Evolutionary conservation across 139 green algal genomes (phyloP), one percentile per base, ranked within the genome.

Genomic region (Eudorina sp.): DNA sequence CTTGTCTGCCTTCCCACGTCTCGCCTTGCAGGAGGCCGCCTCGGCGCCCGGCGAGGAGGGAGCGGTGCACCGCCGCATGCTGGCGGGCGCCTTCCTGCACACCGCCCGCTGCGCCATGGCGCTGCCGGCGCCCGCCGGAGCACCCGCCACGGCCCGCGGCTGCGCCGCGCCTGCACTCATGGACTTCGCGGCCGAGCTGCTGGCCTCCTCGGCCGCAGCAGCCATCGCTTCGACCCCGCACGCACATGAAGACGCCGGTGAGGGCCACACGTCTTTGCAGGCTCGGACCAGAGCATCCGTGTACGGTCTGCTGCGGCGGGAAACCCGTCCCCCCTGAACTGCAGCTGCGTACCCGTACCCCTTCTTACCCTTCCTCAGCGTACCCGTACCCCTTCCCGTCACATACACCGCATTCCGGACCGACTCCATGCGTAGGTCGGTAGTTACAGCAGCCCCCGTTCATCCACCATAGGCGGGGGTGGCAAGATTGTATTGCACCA

Each of bases 41-140:
- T 83, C 75, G 16, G 31, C 18, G 11, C 19, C 75, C 0, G 48
- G 75, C 19, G 38, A n/a, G 31, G 75, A 83, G 3, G 53, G 77
- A 14, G 77, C 77, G 34, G 1, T 69, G n/a, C 36, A 84, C 77
- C 77, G 77, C 29, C 53, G 38, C 29, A 25, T 84, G 77, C 53
- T 84, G 19, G 53, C 77, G 8, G 38, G 48, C 1, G 19, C 77
- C 16, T 73, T 73, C 53, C 36, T 73, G 38, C 53, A 23, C 77
- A 53, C 77, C 53, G 53, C 77, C 18, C 77, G 77, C 34, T 73
- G 34, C 53, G 77, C 77, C 77, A 73, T 84, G 53, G 53, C 53
- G 23, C 77, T 84, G n/a, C 77, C 77, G 53, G 48, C 77, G 38
- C 36, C 36, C 14, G 34, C 77, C 0, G 53, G 53, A 6, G 36